phyloP scores from a whole-genome alignment of 2,329 filamentous ascomycete genomes.

The Colletotrichum agaves region DNA sequence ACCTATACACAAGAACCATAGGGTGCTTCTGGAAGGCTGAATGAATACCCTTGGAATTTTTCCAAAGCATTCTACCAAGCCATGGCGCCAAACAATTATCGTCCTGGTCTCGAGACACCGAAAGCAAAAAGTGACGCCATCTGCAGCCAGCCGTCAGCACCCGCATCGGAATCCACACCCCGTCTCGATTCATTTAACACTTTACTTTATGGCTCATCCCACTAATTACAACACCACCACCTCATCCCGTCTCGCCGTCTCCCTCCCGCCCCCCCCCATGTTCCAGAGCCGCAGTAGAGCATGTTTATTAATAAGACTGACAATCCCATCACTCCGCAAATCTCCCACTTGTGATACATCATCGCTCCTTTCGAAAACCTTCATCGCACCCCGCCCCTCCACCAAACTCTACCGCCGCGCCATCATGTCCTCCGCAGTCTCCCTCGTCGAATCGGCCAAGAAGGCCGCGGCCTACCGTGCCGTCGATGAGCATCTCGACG shows the following conservation, averaged over 20 bases:
- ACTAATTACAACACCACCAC: slow-evolving; percentile 31
- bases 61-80: not conserved
- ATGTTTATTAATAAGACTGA: slow-evolving; percentile 25
- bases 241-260: slow-evolving; percentile 9
- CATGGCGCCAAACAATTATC: not conserved
- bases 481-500: slow-evolving; percentile 76
- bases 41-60: too few relatives aligned
- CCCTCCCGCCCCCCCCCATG: slow-evolving; percentile 17
- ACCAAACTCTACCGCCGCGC: slow-evolving; percentile 37
- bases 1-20: too few relatives aligned
- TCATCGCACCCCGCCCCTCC: slow-evolving; percentile 1
- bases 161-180: not conserved
- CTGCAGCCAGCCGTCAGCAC: not conserved
- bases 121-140: not conserved
- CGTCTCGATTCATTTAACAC: slow-evolving; percentile 21
- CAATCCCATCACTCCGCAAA: slow-evolving; percentile 3
- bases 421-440: slow-evolving; percentile 50
- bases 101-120: not conserved
- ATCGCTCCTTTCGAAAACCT: slow-evolving; percentile 1
- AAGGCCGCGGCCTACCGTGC: slow-evolving; percentile 78
- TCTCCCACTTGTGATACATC: not conserved
- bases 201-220: slow-evolving; percentile 35
- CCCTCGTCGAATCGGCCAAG: slow-evolving; percentile 77
- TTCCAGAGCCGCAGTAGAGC: slow-evolving; percentile 14
- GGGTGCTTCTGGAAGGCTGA: too few relatives aligned